Evolutionary conservation across 106 monocot species (phyloP), one percentile per base, ranked within the genome.

Genomic region (Dendrobium catenatum): DNA sequence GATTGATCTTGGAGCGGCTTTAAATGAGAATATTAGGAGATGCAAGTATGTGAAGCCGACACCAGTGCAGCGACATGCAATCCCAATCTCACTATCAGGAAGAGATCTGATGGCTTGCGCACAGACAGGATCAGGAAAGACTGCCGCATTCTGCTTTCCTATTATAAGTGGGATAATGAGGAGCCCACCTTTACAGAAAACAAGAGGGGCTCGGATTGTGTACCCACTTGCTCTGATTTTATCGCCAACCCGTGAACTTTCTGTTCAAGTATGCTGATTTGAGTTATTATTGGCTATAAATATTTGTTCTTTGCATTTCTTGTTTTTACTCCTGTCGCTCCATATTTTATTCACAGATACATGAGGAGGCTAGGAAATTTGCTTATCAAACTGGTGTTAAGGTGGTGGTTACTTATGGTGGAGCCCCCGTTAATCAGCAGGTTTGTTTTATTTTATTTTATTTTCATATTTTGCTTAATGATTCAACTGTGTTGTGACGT

Each of bases 51-150:
- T 87, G 26, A 93, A 80, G 86, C 93, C 93, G 1, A 93, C 93
- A 4, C 93, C 93, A 7, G 89, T 93, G 42, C 93, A 93, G 89
- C 85, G 90, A 10, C 86, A 93, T 84, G 90, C 93, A 1, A 93
- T 93, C 55, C 90, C 93, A 13, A 93, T 93, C 18, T 88, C 93
- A 2, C 80, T 89, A 22, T 85, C 26, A 1, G 93, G 90, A 26
- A 47, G 93, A 22, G 93, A 93, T 67, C 73, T 93, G 75, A 93
- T 93, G 93, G 93, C 93, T n/a, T 93, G 93, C 68, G 93, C 93
- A 15, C 93, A 90, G 86, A 93, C 93, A 9, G 93, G 93, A 49
- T 93, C 93, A 0, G 93, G 93, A 6, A 93, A 93, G 82, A 93
- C 91, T 16, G 90, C 90, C 9, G 93, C 93, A 22, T 93, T 93